phyloP scores from a whole-genome alignment of 805 yeast genomes.

The Torulaspora microellipsoides region DNA sequence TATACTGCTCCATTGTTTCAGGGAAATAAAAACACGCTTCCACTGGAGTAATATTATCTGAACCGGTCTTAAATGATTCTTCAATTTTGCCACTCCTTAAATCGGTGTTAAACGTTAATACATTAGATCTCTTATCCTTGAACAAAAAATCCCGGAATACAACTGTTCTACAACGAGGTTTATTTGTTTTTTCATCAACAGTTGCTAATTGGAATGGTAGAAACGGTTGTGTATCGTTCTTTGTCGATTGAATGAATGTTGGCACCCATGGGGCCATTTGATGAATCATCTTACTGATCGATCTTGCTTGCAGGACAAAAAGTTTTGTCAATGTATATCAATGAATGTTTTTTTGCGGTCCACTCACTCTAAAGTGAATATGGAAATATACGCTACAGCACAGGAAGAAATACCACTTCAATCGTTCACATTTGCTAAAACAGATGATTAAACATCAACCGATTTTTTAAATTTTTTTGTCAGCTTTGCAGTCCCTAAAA shows the following conservation, averaged over 20 bases:
- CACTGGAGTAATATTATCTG: slow-evolving; percentile 44
- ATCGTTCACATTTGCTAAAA: no score
- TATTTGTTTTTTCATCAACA: slow-evolving; percentile 44
- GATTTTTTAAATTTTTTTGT: no score
- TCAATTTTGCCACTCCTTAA: slow-evolving; percentile 58
- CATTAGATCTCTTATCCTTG: slow-evolving; percentile 60
- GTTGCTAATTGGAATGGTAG: slow-evolving; percentile 66
- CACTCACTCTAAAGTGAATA: no score
- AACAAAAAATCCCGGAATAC: slow-evolving; percentile 73
- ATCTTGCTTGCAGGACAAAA: neutral
- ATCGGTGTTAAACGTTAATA: slow-evolving; percentile 68
- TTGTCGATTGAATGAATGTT: slow-evolving; percentile 49
- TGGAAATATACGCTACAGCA: no score
- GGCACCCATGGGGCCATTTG: slow-evolving; percentile 79
- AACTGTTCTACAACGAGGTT: slow-evolving; percentile 66
- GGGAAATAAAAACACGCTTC: slow-evolving; percentile 78
- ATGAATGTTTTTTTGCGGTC: no score
- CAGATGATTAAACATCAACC: no score
- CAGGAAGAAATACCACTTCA: no score
- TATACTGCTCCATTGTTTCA: slow-evolving; percentile 57
- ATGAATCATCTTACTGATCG: slow-evolving; percentile 25
- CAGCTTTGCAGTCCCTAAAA: no score
- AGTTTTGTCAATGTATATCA: no score
- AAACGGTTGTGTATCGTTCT: slow-evolving; percentile 46
- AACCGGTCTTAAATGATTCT: slow-evolving; percentile 37